Conservation (phyloP, 129 eudicot species). For the Erigeron canadensis region DNA sequence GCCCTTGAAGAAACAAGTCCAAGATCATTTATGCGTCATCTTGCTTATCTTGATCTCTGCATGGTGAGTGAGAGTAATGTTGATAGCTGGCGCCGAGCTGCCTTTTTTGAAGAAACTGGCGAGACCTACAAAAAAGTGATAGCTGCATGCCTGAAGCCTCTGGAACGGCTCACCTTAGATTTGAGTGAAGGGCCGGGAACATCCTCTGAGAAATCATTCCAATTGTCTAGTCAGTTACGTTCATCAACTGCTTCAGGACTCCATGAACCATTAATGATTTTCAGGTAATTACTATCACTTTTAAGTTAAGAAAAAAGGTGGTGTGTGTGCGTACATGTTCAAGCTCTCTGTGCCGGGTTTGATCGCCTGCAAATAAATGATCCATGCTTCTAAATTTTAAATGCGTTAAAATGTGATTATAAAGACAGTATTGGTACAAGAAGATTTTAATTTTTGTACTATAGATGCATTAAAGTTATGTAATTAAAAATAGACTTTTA, state of each 20-base stretch:
- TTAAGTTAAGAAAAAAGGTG: too few relatives aligned
- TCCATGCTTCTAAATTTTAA: too few relatives aligned
- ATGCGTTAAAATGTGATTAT: too few relatives aligned
- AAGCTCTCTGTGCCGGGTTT: too few relatives aligned
- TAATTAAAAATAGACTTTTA: too few relatives aligned
- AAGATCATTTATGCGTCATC: conserved; percentile 64
- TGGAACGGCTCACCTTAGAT: conserved; percentile 64
- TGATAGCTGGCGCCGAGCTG: conserved; percentile 90
- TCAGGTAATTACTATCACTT: conserved; percentile 52
- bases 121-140: conserved; percentile 87
- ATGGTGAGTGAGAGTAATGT: conserved; percentile 92
- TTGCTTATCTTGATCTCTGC: conserved; percentile 86
- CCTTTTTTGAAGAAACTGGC: conserved; percentile 90
- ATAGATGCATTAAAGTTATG: too few relatives aligned
- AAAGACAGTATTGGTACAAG: too few relatives aligned
- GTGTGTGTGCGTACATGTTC: too few relatives aligned
- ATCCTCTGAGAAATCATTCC: conserved; percentile 47
- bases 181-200: conserved; percentile 52
- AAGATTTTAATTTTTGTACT: too few relatives aligned
- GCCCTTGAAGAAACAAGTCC: conserved; percentile 69
- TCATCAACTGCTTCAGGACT: conserved; percentile 55
- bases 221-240: conserved; percentile 59
- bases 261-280: conserved; percentile 56
- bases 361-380: too few relatives aligned
- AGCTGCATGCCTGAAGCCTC: conserved; percentile 68